Percentiles rank a stretch among this genome's conserved stretches.
Evolutionary conservation across 1,284 basidiomycete genomes (phyloP).

Genomic region (Schizophyllum amplum): DNA sequence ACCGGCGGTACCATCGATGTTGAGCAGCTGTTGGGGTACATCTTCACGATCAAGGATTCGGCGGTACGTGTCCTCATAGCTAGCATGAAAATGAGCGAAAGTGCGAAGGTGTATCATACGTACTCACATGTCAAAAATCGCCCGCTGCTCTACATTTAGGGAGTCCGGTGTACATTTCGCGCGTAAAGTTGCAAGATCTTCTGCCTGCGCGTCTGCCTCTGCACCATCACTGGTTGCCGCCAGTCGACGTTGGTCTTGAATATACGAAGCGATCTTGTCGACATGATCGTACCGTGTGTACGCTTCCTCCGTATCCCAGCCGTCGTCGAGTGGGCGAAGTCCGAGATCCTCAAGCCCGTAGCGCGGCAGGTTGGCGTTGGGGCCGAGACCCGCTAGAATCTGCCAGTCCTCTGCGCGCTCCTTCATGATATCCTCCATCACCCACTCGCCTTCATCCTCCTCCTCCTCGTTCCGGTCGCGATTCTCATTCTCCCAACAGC

Average conservation of each 20-base stretch:
- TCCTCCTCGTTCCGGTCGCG: conserved; percentile 6
- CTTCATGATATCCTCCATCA: not conserved
- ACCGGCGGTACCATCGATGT: conserved; percentile 6
- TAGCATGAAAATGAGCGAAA: too few species aligned
- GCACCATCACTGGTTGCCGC: too few species aligned
- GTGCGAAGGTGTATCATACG: too few species aligned
- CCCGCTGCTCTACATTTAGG: too few species aligned
- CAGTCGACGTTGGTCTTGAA: conserved; percentile 4
- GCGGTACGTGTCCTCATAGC: not conserved
- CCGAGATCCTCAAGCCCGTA: conserved; percentile 6
- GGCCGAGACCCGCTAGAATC: not conserved
- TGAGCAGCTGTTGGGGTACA: not conserved
- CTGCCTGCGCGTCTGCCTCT: too few species aligned
- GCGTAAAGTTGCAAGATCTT: too few species aligned
- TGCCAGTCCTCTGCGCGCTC: conserved; percentile 10
- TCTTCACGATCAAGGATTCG: not conserved
- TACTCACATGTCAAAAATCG: too few species aligned
- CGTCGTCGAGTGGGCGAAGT: conserved; percentile 9
- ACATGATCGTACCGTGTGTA: conserved; percentile 5
- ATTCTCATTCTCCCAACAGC: conserved; percentile 8
- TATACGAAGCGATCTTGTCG: conserved; percentile 4
- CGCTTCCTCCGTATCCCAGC: conserved; percentile 9
- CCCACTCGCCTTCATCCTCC: conserved; percentile 7
- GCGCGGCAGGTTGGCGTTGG: conserved; percentile 3
- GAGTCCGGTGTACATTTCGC: too few species aligned